A percentile compares a stretch with the other conserved stretches of the same genome.
These are phyloP conservation scores for Boletus rufocinnamomeus DNA, from an alignment of 768 basidiomycete species.

Conservation along the genomic window DNA sequence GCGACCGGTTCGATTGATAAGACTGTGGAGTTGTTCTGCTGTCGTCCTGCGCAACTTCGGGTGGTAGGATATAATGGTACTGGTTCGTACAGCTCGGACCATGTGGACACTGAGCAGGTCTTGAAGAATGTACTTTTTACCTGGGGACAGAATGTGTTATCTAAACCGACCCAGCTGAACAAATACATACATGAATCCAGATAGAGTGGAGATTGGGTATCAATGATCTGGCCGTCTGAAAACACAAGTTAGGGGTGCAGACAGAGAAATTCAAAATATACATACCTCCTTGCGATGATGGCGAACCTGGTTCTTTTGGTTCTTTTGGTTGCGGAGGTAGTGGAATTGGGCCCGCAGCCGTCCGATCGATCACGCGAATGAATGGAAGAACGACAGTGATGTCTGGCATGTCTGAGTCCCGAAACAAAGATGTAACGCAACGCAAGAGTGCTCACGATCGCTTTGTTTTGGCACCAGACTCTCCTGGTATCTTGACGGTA, in stretches of 20 bases:
- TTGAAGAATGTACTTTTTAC: slow-evolving; percentile 29
- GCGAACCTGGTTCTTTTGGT: background rate
- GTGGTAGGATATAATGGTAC: slow-evolving; percentile 35
- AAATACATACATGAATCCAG: slow-evolving; percentile 34
- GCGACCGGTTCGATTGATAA: slow-evolving; percentile 32
- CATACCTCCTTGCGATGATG: slow-evolving; percentile 12
- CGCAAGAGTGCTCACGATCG: slow-evolving; percentile 50
- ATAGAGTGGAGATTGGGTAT: slow-evolving; percentile 52
- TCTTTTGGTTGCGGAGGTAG: background rate
- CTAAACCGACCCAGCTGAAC: background rate
- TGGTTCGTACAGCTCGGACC: slow-evolving; percentile 35
- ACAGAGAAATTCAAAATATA: background rate
- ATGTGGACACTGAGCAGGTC: slow-evolving; percentile 59
- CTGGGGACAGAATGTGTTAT: slow-evolving; percentile 15
- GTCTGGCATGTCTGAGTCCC: slow-evolving; percentile 37
- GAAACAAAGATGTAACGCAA: slow-evolving; percentile 14
- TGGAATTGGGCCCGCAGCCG: background rate
- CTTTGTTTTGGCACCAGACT: slow-evolving; percentile 39
- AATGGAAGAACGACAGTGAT: slow-evolving; percentile 59
- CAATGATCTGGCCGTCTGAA: slow-evolving; percentile 40
- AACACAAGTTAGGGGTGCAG: background rate
- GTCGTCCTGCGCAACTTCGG: slow-evolving; percentile 23
- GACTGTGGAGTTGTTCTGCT: slow-evolving; percentile 29
- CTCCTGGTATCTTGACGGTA: slow-evolving; percentile 65
- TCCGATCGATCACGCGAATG: slow-evolving; percentile 39